Evolutionary conservation across 1,284 basidiomycete species (phyloP).

Genomic region (Macrocystidia cucumis): DNA sequence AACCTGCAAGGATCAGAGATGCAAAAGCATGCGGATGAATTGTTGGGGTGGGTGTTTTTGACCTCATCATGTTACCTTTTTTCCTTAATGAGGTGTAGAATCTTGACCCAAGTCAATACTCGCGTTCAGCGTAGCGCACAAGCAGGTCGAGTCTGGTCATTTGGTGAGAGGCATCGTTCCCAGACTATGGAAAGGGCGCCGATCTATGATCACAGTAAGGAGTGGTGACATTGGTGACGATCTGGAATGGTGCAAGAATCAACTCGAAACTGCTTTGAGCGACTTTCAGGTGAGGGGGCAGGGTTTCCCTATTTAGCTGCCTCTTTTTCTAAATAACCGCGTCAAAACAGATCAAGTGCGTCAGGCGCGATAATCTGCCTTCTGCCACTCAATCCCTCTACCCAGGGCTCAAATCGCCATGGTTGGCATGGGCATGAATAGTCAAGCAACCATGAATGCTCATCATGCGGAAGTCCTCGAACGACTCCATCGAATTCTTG

Average conservation of each 20-base stretch:
- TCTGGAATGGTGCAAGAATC: constrained; percentile 30
- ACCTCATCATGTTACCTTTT: neutral
- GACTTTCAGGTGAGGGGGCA: constrained; percentile 28
- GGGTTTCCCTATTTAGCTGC: constrained; percentile 3
- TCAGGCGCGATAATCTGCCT: neutral
- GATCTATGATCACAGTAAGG: constrained; percentile 26
- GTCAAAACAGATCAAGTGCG: constrained; percentile 26
- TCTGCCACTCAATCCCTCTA: neutral
- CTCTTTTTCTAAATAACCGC: constrained; percentile 5
- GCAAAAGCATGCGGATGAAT: constrained; percentile 30
- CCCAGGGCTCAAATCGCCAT: constrained; percentile 13
- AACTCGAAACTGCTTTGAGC: constrained; percentile 32
- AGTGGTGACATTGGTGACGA: constrained; percentile 34
- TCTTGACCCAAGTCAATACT: constrained; percentile 26
- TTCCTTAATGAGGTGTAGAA: constrained; percentile 18
- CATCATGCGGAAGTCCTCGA: constrained; percentile 26
- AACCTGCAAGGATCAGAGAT: constrained; percentile 31
- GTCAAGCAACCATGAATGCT: neutral
- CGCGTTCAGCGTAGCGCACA: constrained; percentile 27
- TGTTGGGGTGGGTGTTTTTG: constrained; percentile 27
- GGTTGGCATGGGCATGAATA: neutral
- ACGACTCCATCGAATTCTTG: constrained; percentile 27
- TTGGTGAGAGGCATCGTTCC: constrained; percentile 22
- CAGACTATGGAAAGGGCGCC: constrained; percentile 1
- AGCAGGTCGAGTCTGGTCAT: constrained; percentile 25